phyloP scores from a whole-genome alignment of 305 asterid genomes.

The Euphrasia arctica region DNA sequence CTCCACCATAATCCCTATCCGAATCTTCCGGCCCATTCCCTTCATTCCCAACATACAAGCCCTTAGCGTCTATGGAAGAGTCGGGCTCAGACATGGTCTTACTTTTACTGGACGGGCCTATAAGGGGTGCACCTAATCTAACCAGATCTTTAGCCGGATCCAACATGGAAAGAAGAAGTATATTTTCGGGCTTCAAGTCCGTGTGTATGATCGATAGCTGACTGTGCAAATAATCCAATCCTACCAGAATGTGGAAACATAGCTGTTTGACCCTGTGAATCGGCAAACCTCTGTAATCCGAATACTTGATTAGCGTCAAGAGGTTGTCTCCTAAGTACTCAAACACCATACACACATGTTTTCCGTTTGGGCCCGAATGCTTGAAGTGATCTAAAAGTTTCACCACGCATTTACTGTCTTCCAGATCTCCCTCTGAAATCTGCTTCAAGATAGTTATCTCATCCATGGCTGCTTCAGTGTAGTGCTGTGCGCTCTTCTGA shows the following conservation, averaged over 20 bases:
- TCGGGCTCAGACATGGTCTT: conserved; percentile 49
- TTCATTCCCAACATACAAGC: conserved; percentile 48
- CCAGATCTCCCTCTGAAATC: too few species aligned
- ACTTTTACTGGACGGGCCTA: conserved; percentile 65
- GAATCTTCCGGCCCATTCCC: conserved; percentile 59
- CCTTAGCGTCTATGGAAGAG: conserved; percentile 52
- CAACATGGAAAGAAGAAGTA: conserved; percentile 72
- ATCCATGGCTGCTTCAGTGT: too few species aligned
- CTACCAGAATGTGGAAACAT: conserved; percentile 79
- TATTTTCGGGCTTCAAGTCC: conserved; percentile 93
- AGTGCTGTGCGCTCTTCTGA: too few species aligned
- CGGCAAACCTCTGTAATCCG: too few species aligned
- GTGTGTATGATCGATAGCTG: conserved; percentile 96
- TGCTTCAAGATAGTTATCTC: too few species aligned
- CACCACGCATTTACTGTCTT: too few species aligned
- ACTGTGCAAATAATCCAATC: conserved; percentile 89
- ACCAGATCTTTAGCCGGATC: conserved; percentile 82
- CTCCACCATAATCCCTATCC: conserved; percentile 43
- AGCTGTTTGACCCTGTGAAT: conserved; percentile 73
- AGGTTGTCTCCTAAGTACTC: too few species aligned
- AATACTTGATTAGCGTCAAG: too few species aligned
- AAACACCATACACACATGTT: too few species aligned
- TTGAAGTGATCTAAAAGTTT: too few species aligned
- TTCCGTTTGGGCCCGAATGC: too few species aligned
- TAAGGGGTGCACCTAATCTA: conserved; percentile 58